Evolutionary conservation across 371 early-diverging fungal genomes (phyloP).

Genomic region (Saksenaea oblongispora): DNA sequence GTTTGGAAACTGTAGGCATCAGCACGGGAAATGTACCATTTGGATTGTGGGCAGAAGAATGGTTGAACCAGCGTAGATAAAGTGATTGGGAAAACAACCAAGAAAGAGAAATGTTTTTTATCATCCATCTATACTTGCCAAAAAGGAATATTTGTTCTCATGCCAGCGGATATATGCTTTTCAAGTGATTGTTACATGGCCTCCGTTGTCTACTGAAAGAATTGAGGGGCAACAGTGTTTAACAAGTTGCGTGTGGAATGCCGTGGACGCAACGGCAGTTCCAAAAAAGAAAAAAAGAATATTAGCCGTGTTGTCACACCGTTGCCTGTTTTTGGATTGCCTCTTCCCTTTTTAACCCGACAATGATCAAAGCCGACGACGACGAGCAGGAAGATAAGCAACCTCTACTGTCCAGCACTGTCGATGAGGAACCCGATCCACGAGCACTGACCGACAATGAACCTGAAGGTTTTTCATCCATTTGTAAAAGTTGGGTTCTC

Average conservation of each 20-base stretch:
- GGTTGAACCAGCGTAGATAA: slow-evolving; percentile 13
- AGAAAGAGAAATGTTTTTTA: not conserved
- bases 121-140: not conserved
- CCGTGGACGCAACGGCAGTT: not conserved
- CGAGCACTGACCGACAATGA: not conserved
- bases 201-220: not conserved
- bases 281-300: not conserved
- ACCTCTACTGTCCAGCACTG: not conserved
- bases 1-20: slow-evolving; percentile 57
- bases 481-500: not conserved
- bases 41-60: slow-evolving; percentile 58
- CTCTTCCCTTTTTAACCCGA: not conserved
- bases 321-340: not conserved
- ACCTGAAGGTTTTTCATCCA: slow-evolving; percentile 2
- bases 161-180: too few relatives aligned
- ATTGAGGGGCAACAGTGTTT: not conserved
- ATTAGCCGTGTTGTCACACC: not conserved
- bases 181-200: too few relatives aligned
- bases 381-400: not conserved
- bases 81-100: not conserved
- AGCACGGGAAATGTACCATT: slow-evolving; percentile 53
- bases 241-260: not conserved
- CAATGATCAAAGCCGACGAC: not conserved
- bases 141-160: too few relatives aligned
- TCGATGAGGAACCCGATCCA: not conserved